Percentiles rank a stretch among this genome's conserved stretches.
These are phyloP conservation scores for Fusarium torulosum DNA, from an alignment of 2,329 filamentous ascomycete species.

Conservation along the genomic window DNA sequence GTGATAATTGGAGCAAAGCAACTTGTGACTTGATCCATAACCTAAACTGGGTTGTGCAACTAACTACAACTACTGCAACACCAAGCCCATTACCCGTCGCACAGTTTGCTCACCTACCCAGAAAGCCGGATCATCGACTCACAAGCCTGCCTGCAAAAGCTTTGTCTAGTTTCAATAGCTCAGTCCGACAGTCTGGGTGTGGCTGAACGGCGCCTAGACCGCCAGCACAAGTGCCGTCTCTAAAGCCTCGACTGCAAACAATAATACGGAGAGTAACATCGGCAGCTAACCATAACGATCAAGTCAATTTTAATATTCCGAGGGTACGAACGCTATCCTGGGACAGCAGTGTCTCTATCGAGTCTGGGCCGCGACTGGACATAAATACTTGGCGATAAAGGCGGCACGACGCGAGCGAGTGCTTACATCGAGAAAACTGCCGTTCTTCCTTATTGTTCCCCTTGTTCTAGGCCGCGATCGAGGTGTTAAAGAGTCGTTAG, in stretches of 20 bases:
- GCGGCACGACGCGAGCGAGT: conserved; percentile 5
- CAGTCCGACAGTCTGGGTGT: conserved; percentile 36
- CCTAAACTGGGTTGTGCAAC: conserved; percentile 5
- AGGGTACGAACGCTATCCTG: background rate
- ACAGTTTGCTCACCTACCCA: conserved; percentile 15
- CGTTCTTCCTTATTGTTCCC: conserved; percentile 11
- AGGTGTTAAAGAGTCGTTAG: conserved; percentile 24
- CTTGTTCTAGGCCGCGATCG: conserved; percentile 42
- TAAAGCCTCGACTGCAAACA: conserved; percentile 12
- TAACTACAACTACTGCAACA: conserved; percentile 1
- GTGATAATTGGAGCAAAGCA: background rate
- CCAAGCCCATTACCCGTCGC: background rate
- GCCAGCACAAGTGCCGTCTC: conserved; percentile 28
- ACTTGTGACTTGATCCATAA: background rate
- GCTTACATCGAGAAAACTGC: background rate
- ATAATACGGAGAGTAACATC: conserved; percentile 22
- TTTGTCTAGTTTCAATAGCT: conserved; percentile 20
- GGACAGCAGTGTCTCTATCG: conserved; percentile 4
- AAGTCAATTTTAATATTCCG: conserved; percentile 17
- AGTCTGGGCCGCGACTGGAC: conserved; percentile 13
- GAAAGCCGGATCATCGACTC: conserved; percentile 17
- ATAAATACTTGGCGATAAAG: conserved; percentile 9
- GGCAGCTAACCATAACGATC: conserved; percentile 1
- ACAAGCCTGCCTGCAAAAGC: conserved; percentile 11
- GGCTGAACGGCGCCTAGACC: conserved; percentile 29